phyloP scores from a whole-genome alignment of 352 stramenopile genomes.

The Aphanomyces stellatus region DNA sequence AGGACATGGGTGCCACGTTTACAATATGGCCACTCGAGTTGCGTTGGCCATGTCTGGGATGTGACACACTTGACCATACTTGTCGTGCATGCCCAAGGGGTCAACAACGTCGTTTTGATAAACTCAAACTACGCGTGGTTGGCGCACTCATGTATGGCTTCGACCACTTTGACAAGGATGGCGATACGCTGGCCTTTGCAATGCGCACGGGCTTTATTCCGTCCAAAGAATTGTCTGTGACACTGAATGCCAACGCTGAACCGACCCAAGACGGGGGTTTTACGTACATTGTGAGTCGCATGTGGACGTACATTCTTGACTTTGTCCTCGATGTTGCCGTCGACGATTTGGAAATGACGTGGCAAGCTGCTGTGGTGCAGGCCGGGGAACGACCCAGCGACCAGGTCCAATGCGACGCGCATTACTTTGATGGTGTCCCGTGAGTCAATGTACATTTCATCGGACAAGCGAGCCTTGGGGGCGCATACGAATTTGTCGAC shows the following conservation, averaged over 20 bases:
- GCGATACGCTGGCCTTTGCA: constrained; percentile 41
- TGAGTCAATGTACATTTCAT: constrained; percentile 30
- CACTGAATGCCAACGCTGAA: constrained; percentile 43
- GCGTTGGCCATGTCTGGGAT: no score
- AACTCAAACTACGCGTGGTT: constrained; percentile 37
- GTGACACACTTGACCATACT: no score
- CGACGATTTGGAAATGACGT: constrained; percentile 41
- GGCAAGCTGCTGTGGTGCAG: constrained; percentile 24
- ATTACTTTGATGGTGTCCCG: constrained; percentile 30
- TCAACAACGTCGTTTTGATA: no score
- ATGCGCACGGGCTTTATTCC: constrained; percentile 45
- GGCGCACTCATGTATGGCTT: constrained; percentile 46
- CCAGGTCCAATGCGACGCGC: constrained; percentile 27
- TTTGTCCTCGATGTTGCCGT: constrained; percentile 58
- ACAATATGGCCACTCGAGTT: no score
- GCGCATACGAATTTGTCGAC: constrained; percentile 30
- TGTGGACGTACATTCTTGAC: constrained; percentile 53
- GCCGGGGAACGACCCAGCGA: constrained; percentile 30
- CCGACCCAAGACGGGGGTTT: constrained; percentile 11
- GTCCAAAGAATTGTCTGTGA: constrained; percentile 35
- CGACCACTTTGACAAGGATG: constrained; percentile 56
- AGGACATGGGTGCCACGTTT: no score
- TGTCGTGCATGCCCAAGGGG: no score
- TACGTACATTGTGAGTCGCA: constrained; percentile 47
- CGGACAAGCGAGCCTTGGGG: constrained; percentile 27